phyloP scores from a whole-genome alignment of 306 rosid species.

The Quillaja saponaria region DNA sequence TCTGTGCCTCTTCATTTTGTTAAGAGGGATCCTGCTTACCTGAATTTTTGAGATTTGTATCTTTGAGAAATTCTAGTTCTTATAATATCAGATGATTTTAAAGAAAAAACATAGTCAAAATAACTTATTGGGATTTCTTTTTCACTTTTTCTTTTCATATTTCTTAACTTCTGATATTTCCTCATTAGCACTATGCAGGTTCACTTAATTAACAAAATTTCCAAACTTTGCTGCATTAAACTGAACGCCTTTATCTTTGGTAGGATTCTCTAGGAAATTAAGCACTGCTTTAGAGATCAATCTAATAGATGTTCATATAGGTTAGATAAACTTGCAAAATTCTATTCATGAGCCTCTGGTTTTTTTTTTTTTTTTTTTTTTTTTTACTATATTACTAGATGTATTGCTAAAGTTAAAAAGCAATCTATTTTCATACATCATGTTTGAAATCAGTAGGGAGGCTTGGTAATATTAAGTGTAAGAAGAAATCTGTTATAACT shows the following conservation, averaged over 20 bases:
- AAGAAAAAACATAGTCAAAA: conserved; percentile 6
- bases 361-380: no score
- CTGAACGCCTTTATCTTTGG: conserved; percentile 64
- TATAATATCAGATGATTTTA: conserved; percentile 5
- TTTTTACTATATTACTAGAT: no score
- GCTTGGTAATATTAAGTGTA: no score
- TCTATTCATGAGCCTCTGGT: no score
- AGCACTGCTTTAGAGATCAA: no score
- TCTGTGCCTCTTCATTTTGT: conserved; percentile 60
- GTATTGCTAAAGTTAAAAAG: no score
- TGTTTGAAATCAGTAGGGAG: no score
- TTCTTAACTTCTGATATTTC: conserved; percentile 46
- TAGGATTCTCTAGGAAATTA: conserved; percentile 46
- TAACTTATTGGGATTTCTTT: conserved; percentile 54
- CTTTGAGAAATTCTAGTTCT: conserved; percentile 22
- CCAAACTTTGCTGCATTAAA: conserved; percentile 69
- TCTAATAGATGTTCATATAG: no score
- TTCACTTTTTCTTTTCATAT: conserved; percentile 63
- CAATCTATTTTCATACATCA: no score
- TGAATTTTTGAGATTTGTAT: conserved; percentile 42
- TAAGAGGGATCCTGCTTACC: conserved; percentile 62
- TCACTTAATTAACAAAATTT: conserved; percentile 64
- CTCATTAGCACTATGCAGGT: conserved; percentile 48
- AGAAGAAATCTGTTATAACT: no score
- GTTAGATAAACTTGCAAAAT: no score